Evolutionary conservation across 2,329 filamentous ascomycete genomes (phyloP).

Genomic region (Xylariaceae sp.): DNA sequence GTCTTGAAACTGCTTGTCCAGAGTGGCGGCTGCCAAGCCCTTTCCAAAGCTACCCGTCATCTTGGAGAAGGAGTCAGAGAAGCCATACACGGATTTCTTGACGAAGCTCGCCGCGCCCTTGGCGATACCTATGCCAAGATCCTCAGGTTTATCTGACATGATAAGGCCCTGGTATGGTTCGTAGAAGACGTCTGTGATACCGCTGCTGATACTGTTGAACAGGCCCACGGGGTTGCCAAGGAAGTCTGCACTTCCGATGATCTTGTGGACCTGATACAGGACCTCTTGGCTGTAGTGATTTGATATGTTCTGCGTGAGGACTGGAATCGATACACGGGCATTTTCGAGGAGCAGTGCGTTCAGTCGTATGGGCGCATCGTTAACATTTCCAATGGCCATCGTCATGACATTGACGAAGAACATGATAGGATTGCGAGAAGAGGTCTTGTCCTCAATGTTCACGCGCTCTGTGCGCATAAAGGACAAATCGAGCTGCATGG

Average conservation of each 20-base stretch:
- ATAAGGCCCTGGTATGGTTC: constrained; percentile 98
- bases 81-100: constrained; percentile 97
- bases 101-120: constrained; percentile 96
- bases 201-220: constrained; percentile 97
- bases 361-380: constrained; percentile 90
- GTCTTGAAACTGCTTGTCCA: constrained; percentile 99
- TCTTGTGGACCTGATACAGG: constrained; percentile 93
- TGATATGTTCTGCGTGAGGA: constrained; percentile 80
- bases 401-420: constrained; percentile 98
- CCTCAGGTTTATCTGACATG: constrained; percentile 91
- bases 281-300: constrained; percentile 97
- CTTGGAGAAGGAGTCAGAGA: constrained; percentile 96
- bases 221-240: constrained; percentile 94
- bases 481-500: constrained; percentile 95
- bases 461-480: constrained; percentile 96
- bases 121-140: constrained; percentile 90
- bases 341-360: constrained; percentile 96
- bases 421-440: constrained; percentile 90
- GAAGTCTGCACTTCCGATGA: constrained; percentile 95
- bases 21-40: constrained; percentile 86
- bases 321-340: constrained; percentile 79
- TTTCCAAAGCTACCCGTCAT: constrained; percentile 97
- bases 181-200: constrained; percentile 97
- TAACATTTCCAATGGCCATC: constrained; percentile 99
- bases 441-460: constrained; percentile 92